Evolutionary conservation across 2,329 filamentous ascomycete genomes (phyloP), one percentile per base, ranked within the genome.

Genomic region (Fusarium brachygibbosum): DNA sequence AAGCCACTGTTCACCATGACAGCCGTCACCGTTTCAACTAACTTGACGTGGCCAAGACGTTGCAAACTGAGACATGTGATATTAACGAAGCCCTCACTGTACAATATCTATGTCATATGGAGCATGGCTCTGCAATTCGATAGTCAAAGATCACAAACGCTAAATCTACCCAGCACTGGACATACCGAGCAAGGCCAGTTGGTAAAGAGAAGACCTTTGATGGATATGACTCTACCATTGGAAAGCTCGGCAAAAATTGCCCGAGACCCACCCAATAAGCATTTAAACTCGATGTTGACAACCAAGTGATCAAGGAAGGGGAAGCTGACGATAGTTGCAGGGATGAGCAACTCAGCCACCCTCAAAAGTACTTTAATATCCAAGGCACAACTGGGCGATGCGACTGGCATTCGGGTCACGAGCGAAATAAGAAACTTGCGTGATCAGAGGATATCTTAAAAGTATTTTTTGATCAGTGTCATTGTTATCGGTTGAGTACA

Each of bases 241-340:
- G 6, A 28, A 9, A 23, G 6, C 19, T 29, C 17, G 48, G 35
- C 13, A 17, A 38, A 38, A 38, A 17, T 50, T 38, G 32, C 6
- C 48, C 48, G 48, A 38, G 48, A 19, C 32, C 32, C 48, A 38
- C 48, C 32, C 32, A 38, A 50, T 38, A 38, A 50, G 4, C 32
- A 19, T 50, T 50, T 38, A 38, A 49, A 13, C 23, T 50, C n/a
- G 3, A 17, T n/a, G 10, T 25, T 25, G 10, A n/a, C 6, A 34
- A 19, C 17, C 25, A 21, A 34, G 32, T 6, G 14, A 19, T 44
- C 25, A 44, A 44, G 41, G 12, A 17, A 29, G 17, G 11, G 13
- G 10, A 29, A 38, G 19, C 31, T 34, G 11, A 29, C 7, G 19
- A 23, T 44, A 17, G 21, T 29, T 5, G 6, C 31, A 42, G 35